Percentiles rank a stretch among this genome's conserved stretches.
phyloP scores from a whole-genome alignment of 2,329 filamentous ascomycete species.

The Chrysoporthe cubensis region DNA sequence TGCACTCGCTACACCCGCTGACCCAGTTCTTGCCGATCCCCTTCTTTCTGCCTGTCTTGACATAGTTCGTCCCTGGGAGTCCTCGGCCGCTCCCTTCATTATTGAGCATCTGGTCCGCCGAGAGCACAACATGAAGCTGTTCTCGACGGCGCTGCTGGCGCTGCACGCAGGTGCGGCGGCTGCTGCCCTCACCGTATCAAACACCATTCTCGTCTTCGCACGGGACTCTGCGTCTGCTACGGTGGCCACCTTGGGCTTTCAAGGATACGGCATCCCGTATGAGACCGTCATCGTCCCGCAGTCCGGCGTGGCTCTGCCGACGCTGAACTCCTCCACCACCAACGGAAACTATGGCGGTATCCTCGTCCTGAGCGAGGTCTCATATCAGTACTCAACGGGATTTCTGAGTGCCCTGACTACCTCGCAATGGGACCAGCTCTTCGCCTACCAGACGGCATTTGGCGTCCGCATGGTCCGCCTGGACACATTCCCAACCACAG shows the following conservation, averaged over 20 bases:
- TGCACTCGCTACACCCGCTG: constrained; percentile 14
- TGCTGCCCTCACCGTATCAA: constrained; percentile 38
- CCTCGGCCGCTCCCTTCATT: too few species aligned
- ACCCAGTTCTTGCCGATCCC: neutral
- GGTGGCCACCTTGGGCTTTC: constrained; percentile 56
- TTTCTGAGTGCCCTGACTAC: constrained; percentile 58
- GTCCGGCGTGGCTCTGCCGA: constrained; percentile 53
- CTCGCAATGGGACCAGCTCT: constrained; percentile 59
- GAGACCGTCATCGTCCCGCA: constrained; percentile 59
- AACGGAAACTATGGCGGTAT: constrained; percentile 64
- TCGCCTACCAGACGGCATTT: constrained; percentile 60
- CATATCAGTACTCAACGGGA: constrained; percentile 54
- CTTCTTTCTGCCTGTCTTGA: neutral
- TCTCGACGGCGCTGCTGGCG: constrained; percentile 26
- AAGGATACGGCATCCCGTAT: constrained; percentile 65
- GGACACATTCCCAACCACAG: constrained; percentile 58
- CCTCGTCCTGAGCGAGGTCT: constrained; percentile 56
- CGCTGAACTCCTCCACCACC: constrained; percentile 51
- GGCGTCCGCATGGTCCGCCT: constrained; percentile 64
- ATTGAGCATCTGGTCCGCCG: neutral
- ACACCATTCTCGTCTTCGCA: constrained; percentile 60
- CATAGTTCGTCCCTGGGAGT: neutral
- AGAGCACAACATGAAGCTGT: constrained; percentile 25
- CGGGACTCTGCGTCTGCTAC: constrained; percentile 52
- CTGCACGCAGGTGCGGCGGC: constrained; percentile 24